Conservation (phyloP, 169 alveolate genomes). For the Plasmodium knowlesi region DNA sequence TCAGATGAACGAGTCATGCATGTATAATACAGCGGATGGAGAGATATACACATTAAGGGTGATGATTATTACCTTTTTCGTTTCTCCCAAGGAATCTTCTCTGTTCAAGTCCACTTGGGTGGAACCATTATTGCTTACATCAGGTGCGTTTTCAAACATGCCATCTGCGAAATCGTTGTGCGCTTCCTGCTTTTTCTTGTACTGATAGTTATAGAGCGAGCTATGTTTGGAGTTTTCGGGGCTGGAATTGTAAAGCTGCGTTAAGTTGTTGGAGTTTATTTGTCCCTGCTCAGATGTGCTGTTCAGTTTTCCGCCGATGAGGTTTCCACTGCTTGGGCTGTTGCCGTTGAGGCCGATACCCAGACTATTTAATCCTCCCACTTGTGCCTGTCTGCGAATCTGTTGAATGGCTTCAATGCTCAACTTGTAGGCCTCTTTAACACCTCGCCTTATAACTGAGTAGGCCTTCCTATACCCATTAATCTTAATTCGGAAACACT, state of each 20-base stretch:
- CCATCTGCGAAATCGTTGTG: conserved; percentile 18
- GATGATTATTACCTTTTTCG: conserved; percentile 16
- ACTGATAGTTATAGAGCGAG: conserved; percentile 34
- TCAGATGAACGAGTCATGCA: neutral
- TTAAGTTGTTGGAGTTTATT: conserved; percentile 47
- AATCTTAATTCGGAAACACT: conserved; percentile 69
- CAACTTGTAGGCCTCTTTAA: conserved; percentile 74
- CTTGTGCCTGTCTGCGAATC: conserved; percentile 22
- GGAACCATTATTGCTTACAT: neutral
- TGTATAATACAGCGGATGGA: neutral
- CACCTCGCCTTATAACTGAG: conserved; percentile 75
- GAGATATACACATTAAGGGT: neutral
- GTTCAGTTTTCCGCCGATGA: neutral
- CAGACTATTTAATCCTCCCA: neutral
- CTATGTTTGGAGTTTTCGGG: conserved; percentile 47
- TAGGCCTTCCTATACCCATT: conserved; percentile 72
- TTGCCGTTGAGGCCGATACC: neutral
- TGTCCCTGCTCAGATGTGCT: conserved; percentile 36
- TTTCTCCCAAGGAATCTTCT: neutral
- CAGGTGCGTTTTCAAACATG: conserved; percentile 15
- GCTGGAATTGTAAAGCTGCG: conserved; percentile 51
- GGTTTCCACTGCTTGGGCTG: neutral
- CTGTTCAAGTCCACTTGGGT: neutral
- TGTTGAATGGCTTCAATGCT: conserved; percentile 68
- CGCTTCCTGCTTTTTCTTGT: conserved; percentile 11